Evolutionary conservation across 2,329 filamentous ascomycete species (phyloP).

Genomic region (Curvularia verruculosa): DNA sequence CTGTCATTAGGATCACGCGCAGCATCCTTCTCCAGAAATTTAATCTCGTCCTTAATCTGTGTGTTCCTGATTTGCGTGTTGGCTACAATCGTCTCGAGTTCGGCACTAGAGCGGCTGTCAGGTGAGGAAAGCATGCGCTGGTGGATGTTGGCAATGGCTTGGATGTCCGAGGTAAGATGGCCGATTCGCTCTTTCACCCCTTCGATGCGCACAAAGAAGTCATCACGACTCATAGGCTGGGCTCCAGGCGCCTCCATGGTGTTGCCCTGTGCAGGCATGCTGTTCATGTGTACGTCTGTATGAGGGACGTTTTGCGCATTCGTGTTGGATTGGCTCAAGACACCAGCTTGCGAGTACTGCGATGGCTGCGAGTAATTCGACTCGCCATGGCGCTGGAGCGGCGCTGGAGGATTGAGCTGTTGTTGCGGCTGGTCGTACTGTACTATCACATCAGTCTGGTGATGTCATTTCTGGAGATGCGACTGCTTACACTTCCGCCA

Average conservation of each 20-base stretch:
- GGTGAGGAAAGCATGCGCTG: conserved; percentile 72
- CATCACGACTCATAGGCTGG: conserved; percentile 63
- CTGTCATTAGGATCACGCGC: conserved; percentile 67
- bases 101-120: conserved; percentile 59
- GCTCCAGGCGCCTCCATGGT: conserved; percentile 62
- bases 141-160: conserved; percentile 71
- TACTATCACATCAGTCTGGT: conserved; percentile 13
- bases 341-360: conserved; percentile 40
- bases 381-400: conserved; percentile 40
- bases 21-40: conserved; percentile 73
- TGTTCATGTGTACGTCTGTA: conserved; percentile 23
- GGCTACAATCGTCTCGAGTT: conserved; percentile 71
- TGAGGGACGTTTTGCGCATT: conserved; percentile 21
- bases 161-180: conserved; percentile 69
- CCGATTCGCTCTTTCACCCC: conserved; percentile 71
- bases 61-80: conserved; percentile 64
- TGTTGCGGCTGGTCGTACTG: conserved; percentile 36
- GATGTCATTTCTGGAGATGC: conserved; percentile 5
- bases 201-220: conserved; percentile 72
- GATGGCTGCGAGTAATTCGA: conserved; percentile 50
- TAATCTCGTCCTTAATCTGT: conserved; percentile 80
- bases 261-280: conserved; percentile 10
- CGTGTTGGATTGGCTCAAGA: conserved; percentile 35
- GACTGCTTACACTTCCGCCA: conserved; percentile 33
- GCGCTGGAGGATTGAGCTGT: conserved; percentile 34